Evolutionary conservation across 2,329 filamentous ascomycete genomes (phyloP), one percentile per base, ranked within the genome.

Genomic region (Dactylellina sp.): DNA sequence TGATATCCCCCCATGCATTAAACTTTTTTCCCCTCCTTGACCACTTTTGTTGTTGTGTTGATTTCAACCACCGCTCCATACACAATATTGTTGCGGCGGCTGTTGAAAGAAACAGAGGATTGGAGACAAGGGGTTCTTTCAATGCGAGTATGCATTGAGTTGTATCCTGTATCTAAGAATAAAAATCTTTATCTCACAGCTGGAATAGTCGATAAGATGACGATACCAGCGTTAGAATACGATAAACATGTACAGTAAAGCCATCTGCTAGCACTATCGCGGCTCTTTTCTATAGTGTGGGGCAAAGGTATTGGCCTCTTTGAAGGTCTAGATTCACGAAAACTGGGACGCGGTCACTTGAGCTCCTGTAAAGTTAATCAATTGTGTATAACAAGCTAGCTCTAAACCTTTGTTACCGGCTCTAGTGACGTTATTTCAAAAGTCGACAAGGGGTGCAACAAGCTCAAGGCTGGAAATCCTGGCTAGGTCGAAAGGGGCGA

Each of bases 1-100:
- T 71, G 65, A 71, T 63, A 71, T 71, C 65, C 65, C 65, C 56
- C 35, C 44, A n/a, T 18, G 53, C 63, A 59, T 60, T 68, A 24
- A 47, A 35, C n/a, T n/a, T 44, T 49, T 47, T 53, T 44, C 14
- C 16, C 14, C 11, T 37, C 12, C 24, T 25, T 14, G 22, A 59
- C 44, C 18, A 12, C 16, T 20, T 24, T 18, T n/a, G n/a, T n/a
- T n/a, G n/a, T n/a, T n/a, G n/a, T n/a, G n/a, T n/a, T n/a, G n/a
- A n/a, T n/a, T n/a, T n/a, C n/a, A n/a, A n/a, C n/a, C n/a, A n/a
- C n/a, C n/a, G n/a, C n/a, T n/a, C n/a, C n/a, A n/a, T n/a, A n/a
- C n/a, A n/a, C n/a, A n/a, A n/a, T n/a, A n/a, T n/a, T n/a, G n/a
- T n/a, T n/a, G n/a, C n/a, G n/a, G n/a, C n/a, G n/a, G 18, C 25